Evolutionary conservation across 2,329 filamentous ascomycete genomes (phyloP).

Genomic region (Aspergillus carbonarius): DNA sequence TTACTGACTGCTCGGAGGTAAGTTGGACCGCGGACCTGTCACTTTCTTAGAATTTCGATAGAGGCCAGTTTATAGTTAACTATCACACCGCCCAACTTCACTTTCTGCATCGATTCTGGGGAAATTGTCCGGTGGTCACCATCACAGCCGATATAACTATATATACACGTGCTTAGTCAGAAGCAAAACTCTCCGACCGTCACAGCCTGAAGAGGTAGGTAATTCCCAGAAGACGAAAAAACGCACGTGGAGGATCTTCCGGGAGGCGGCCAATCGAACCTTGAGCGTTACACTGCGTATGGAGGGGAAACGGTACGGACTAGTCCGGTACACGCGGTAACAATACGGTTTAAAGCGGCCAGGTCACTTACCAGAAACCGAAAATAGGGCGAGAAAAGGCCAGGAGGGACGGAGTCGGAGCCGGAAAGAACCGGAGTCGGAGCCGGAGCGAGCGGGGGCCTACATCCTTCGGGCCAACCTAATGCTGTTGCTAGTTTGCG

Average conservation of each 20-base stretch:
- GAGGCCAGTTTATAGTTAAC: too few species aligned
- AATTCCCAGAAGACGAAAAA: background rate
- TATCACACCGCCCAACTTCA: too few species aligned
- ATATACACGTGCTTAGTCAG: background rate
- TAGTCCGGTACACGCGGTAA: background rate
- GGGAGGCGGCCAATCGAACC: slow-evolving; percentile 18
- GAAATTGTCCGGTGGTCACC: background rate
- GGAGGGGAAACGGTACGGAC: background rate
- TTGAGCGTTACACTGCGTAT: slow-evolving; percentile 14
- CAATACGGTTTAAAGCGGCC: background rate
- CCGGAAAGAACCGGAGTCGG: background rate
- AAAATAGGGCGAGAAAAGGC: background rate
- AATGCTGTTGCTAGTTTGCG: background rate
- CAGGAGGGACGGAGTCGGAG: background rate
- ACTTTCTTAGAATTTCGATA: background rate
- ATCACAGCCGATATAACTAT: background rate
- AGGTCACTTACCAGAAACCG: background rate
- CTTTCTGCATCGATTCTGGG: background rate
- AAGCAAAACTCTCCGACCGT: background rate
- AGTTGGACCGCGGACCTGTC: background rate
- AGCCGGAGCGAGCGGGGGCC: background rate
- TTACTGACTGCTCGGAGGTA: background rate
- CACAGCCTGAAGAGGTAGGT: background rate
- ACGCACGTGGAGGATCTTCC: slow-evolving; percentile 23
- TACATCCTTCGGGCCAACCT: background rate